Percentiles rank a stretch among this genome's conserved stretches.
These are phyloP conservation scores for Candida michaelii DNA, from an alignment of 805 yeast genomes.

Conservation along the genomic window DNA sequence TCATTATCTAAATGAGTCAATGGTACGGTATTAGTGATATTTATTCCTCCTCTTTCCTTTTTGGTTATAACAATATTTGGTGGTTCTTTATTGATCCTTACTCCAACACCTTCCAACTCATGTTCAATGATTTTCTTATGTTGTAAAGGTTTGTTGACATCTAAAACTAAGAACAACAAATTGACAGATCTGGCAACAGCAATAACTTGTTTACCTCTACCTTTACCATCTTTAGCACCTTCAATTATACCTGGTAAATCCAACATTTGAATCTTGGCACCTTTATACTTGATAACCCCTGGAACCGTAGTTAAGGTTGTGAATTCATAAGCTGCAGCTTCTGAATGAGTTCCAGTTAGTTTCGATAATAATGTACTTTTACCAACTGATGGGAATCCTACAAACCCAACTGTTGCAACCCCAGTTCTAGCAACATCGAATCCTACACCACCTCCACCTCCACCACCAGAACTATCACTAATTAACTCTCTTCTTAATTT, in stretches of 20 bases:
- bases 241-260: slow-evolving; percentile 90
- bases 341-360: slow-evolving; percentile 94
- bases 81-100: slow-evolving; percentile 84
- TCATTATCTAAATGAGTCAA: slow-evolving; percentile 88
- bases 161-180: slow-evolving; percentile 87
- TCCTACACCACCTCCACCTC: slow-evolving; percentile 92
- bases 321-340: slow-evolving; percentile 97
- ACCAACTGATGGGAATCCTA: slow-evolving; percentile 97
- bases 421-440: slow-evolving; percentile 99
- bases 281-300: slow-evolving; percentile 92
- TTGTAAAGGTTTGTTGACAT: slow-evolving; percentile 92
- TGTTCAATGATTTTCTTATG: slow-evolving; percentile 93
- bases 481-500: slow-evolving; percentile 90
- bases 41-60: slow-evolving; percentile 95
- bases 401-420: slow-evolving; percentile 95
- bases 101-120: slow-evolving; percentile 97
- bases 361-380: slow-evolving; percentile 82
- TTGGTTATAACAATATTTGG: slow-evolving; percentile 90
- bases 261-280: slow-evolving; percentile 96
- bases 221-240: slow-evolving; percentile 90
- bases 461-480: slow-evolving; percentile 52
- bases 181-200: slow-evolving; percentile 99
- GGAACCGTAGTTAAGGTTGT: slow-evolving; percentile 98
- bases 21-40: slow-evolving; percentile 90
- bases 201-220: slow-evolving; percentile 94